Conservation (phyloP, 768 basidiomycete species). For the Sporobolomyces roseus region DNA sequence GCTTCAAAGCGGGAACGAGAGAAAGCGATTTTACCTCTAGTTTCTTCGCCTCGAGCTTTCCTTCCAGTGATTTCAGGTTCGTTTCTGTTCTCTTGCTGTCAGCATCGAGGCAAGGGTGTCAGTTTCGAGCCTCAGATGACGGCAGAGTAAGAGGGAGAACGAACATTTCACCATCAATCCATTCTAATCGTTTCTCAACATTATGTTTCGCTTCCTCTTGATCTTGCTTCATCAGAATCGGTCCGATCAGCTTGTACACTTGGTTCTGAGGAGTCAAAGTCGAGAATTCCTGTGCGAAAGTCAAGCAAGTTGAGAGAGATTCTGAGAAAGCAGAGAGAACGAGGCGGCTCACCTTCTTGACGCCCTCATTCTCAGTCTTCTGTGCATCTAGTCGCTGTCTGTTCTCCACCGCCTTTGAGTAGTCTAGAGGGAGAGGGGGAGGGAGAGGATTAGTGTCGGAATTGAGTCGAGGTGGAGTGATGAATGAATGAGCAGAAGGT, state of each 20-base stretch:
- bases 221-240: slow-evolving; percentile 85
- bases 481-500: background rate
- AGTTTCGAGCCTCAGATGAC: background rate
- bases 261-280: slow-evolving; percentile 68
- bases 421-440: slow-evolving; percentile 52
- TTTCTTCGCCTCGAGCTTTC: slow-evolving; percentile 75
- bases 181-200: slow-evolving; percentile 82
- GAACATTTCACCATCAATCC: slow-evolving; percentile 82
- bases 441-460: too few relatives aligned
- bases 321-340: background rate
- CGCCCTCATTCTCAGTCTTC: slow-evolving; percentile 82
- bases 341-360: slow-evolving; percentile 65
- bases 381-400: slow-evolving; percentile 86
- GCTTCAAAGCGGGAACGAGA: background rate
- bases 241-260: slow-evolving; percentile 87
- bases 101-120: background rate
- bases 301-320: background rate
- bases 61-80: slow-evolving; percentile 73
- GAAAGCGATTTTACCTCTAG: slow-evolving; percentile 58
- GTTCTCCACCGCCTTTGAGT: slow-evolving; percentile 69
- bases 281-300: slow-evolving; percentile 68
- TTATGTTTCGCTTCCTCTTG: slow-evolving; percentile 77
- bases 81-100: slow-evolving; percentile 71
- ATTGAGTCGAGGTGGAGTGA: background rate
- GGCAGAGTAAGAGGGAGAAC: background rate